phyloP scores from a whole-genome alignment of 2,329 filamentous ascomycete species.

The Nigrograna mackinnonii region DNA sequence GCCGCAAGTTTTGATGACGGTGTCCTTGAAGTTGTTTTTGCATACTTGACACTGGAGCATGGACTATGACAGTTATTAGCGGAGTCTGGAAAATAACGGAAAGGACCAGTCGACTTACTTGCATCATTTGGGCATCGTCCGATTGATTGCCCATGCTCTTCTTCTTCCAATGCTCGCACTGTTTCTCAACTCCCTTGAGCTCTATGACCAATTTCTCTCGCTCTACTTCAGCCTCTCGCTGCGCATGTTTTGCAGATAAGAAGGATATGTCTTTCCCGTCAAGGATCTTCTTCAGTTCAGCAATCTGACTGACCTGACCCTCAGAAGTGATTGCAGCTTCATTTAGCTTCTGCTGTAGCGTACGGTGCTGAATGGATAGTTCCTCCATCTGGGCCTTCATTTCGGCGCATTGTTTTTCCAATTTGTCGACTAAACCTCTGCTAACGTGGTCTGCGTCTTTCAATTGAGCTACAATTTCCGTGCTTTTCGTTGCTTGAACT shows the following conservation, averaged over 20 bases:
- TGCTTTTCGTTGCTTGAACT: slow-evolving; percentile 84
- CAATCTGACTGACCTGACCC: slow-evolving; percentile 72
- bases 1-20: slow-evolving; percentile 88
- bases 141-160: slow-evolving; percentile 81
- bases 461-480: slow-evolving; percentile 88
- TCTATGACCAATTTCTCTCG: slow-evolving; percentile 78
- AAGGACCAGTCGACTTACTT: slow-evolving; percentile 63
- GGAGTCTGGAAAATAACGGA: slow-evolving; percentile 41
- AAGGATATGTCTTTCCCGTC: slow-evolving; percentile 74
- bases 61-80: slow-evolving; percentile 28
- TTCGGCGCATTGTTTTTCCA: slow-evolving; percentile 90
- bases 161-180: slow-evolving; percentile 81
- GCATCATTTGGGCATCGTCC: slow-evolving; percentile 81
- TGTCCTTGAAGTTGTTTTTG: slow-evolving; percentile 91
- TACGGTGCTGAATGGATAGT: slow-evolving; percentile 72
- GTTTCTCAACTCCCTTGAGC: slow-evolving; percentile 78
- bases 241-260: slow-evolving; percentile 64
- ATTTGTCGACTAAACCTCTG: slow-evolving; percentile 74
- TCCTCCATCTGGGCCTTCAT: slow-evolving; percentile 77
- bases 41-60: slow-evolving; percentile 91
- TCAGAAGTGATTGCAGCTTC: slow-evolving; percentile 74
- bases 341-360: slow-evolving; percentile 70
- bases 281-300: slow-evolving; percentile 74
- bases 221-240: slow-evolving; percentile 68
- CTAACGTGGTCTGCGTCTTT: slow-evolving; percentile 87